Evolutionary conservation across 1,284 basidiomycete genomes (phyloP).

Genomic region (Sanghuangporus sanghuang): DNA sequence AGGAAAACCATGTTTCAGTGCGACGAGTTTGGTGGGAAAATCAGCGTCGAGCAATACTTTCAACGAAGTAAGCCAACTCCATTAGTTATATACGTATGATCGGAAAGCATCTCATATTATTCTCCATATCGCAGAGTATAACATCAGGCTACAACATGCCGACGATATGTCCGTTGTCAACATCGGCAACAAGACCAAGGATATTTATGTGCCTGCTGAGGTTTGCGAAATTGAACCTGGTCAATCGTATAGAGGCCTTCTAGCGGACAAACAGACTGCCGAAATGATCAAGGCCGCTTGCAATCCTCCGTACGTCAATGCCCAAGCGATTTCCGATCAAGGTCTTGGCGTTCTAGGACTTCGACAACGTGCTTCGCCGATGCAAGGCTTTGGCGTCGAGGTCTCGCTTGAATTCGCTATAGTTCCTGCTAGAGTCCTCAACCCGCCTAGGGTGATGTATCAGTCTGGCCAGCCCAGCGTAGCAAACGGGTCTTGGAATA

Average conservation of each 20-base stretch:
- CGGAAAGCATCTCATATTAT: background rate
- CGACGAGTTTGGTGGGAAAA: slow-evolving; percentile 41
- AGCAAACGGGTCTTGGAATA: slow-evolving; percentile 67
- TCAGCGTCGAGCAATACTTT: slow-evolving; percentile 62
- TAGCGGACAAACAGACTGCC: slow-evolving; percentile 34
- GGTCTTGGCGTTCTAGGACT: slow-evolving; percentile 52
- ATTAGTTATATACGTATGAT: background rate
- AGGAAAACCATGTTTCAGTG: slow-evolving; percentile 46
- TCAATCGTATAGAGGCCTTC: slow-evolving; percentile 48
- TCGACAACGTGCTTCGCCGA: slow-evolving; percentile 22
- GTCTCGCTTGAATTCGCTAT: slow-evolving; percentile 51
- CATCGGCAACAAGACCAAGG: slow-evolving; percentile 38
- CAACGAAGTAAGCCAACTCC: slow-evolving; percentile 39
- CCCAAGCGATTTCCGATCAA: slow-evolving; percentile 40
- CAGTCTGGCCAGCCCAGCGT: slow-evolving; percentile 21
- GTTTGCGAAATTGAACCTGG: slow-evolving; percentile 58
- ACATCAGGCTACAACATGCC: slow-evolving; percentile 43
- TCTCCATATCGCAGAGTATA: slow-evolving; percentile 43
- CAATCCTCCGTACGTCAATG: slow-evolving; percentile 8
- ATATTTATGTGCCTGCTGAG: slow-evolving; percentile 58
- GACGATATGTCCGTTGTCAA: slow-evolving; percentile 57
- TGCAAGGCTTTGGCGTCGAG: slow-evolving; percentile 49
- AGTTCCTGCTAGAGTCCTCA: slow-evolving; percentile 57
- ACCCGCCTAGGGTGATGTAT: slow-evolving; percentile 52
- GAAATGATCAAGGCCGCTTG: slow-evolving; percentile 15